Conservation (phyloP, 2,329 filamentous ascomycete genomes). For the Aspergillus spinulosporus region DNA sequence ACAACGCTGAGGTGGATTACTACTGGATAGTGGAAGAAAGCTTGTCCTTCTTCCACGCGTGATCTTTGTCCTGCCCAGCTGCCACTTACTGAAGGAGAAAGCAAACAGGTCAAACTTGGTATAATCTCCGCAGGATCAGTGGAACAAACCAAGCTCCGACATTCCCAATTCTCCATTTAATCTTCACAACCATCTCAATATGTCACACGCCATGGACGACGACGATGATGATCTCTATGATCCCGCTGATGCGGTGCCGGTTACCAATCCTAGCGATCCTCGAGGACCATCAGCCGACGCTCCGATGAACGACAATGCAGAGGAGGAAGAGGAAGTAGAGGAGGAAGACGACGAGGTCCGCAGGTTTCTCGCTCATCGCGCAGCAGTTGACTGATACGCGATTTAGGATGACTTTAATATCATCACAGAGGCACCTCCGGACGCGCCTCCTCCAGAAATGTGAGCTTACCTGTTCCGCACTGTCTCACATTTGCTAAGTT, state of each 20-base stretch:
- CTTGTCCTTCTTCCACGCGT: background rate
- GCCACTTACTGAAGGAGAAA: background rate
- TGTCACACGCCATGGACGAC: constrained; percentile 41
- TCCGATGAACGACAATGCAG: constrained; percentile 37
- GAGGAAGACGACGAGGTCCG: constrained; percentile 43
- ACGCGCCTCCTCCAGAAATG: constrained; percentile 40
- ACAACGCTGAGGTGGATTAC: too few relatives aligned
- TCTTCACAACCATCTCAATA: constrained; percentile 7
- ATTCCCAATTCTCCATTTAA: constrained; percentile 1
- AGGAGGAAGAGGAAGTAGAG: constrained; percentile 49
- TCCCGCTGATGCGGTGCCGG: constrained; percentile 40
- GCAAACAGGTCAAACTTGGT: constrained; percentile 28
- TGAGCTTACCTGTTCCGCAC: constrained; percentile 27
- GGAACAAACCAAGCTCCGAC: constrained; percentile 20
- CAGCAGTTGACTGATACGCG: constrained; percentile 17
- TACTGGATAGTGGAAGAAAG: background rate
- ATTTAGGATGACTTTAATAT: constrained; percentile 52
- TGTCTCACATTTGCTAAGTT: constrained; percentile 18
- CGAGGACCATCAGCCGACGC: constrained; percentile 29
- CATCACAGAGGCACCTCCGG: constrained; percentile 49
- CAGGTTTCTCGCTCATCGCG: background rate
- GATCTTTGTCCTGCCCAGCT: background rate
- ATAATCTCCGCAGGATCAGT: constrained; percentile 22
- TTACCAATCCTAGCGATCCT: constrained; percentile 30
- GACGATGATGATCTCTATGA: constrained; percentile 51